These are phyloP conservation scores for Aspergillus sp. DNA, from an alignment of 2,329 filamentous ascomycete genomes.

Conservation along the genomic window DNA sequence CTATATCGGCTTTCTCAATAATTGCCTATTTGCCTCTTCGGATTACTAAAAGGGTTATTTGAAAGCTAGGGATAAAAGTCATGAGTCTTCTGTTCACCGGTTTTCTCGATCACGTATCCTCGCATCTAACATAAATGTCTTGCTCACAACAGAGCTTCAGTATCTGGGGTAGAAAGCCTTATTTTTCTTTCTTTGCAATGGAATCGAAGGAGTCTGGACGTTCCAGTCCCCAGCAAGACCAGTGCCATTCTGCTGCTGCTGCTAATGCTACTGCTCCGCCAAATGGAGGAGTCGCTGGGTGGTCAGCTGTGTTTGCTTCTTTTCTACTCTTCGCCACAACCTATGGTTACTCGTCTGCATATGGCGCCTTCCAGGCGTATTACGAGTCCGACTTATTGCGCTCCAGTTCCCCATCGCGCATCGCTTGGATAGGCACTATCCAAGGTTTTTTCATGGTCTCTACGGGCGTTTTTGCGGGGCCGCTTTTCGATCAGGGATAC, in stretches of 20 bases:
- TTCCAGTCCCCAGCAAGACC: no score
- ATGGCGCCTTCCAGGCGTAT: conserved; percentile 29
- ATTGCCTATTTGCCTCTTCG: no score
- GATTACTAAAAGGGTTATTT: no score
- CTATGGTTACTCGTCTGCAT: conserved; percentile 24
- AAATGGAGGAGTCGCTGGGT: conserved; percentile 24
- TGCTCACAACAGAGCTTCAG: no score
- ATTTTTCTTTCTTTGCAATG: no score
- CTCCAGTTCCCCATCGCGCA: conserved; percentile 33
- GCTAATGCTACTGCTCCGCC: conserved; percentile 1
- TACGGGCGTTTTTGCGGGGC: conserved; percentile 47
- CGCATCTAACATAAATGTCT: no score
- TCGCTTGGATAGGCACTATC: conserved; percentile 49
- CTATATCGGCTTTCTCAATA: no score
- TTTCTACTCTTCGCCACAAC: conserved; percentile 26
- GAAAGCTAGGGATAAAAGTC: no score
- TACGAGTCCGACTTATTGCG: conserved; percentile 24
- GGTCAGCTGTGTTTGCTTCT: conserved; percentile 21
- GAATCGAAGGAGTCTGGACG: no score
- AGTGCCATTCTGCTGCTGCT: not conserved
- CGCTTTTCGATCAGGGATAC: conserved; percentile 48
- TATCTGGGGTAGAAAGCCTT: no score
- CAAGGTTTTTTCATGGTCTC: conserved; percentile 48
- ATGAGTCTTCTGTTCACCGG: no score
- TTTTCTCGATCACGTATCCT: no score